Conservation (phyloP, 768 basidiomycete species). For the Fomitopsis serialis region DNA sequence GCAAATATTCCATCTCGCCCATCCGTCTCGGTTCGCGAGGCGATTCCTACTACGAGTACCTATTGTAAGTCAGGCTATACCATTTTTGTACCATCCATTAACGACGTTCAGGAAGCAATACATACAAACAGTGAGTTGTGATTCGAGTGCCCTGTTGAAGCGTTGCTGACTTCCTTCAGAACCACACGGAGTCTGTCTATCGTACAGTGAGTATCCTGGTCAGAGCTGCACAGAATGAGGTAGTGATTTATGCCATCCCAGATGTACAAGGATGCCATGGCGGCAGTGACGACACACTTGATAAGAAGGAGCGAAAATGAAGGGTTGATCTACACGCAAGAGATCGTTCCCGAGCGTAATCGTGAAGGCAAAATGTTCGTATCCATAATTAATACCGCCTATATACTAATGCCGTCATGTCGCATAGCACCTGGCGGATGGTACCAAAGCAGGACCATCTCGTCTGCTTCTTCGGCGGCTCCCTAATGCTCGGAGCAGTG, state of each 20-base stretch:
- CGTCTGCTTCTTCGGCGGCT: conserved; percentile 91
- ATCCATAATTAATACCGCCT: neutral
- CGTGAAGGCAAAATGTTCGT: conserved; percentile 30
- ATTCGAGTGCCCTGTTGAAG: neutral
- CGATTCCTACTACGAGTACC: conserved; percentile 92
- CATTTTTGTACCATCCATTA: conserved; percentile 5
- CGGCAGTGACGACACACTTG: conserved; percentile 71
- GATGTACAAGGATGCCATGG: conserved; percentile 91
- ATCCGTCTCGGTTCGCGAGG: conserved; percentile 89
- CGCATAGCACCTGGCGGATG: conserved; percentile 60
- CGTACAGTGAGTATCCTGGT: conserved; percentile 46
- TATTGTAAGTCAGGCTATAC: conserved; percentile 47
- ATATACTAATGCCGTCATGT: neutral
- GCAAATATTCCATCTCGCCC: conserved; percentile 56
- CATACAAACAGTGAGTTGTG: conserved; percentile 61
- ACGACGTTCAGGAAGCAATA: conserved; percentile 57
- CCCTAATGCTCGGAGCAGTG: conserved; percentile 86
- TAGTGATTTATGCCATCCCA: conserved; percentile 24
- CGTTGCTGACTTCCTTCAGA: conserved; percentile 32
- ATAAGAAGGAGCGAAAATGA: conserved; percentile 55
- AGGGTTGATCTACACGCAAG: conserved; percentile 73
- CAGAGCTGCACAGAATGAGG: neutral
- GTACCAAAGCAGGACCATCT: conserved; percentile 93
- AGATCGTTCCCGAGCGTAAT: conserved; percentile 60
- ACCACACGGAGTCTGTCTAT: conserved; percentile 72